A percentile compares a stretch with the other conserved stretches of the same genome.
Conservation (phyloP, 2,329 filamentous ascomycete genomes). For the Colletotrichum melonis region DNA sequence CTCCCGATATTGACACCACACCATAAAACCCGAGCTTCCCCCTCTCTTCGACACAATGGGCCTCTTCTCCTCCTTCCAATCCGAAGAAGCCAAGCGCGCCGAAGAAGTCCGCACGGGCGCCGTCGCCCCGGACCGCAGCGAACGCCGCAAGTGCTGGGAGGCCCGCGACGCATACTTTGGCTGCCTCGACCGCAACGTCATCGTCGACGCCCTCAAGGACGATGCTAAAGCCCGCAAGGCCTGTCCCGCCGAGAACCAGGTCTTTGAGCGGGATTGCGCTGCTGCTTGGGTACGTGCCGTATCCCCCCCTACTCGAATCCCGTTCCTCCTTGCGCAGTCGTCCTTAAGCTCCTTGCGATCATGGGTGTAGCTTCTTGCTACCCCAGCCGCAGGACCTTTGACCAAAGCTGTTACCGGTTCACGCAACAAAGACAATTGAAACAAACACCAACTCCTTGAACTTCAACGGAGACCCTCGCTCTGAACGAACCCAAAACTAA, state of each 20-base stretch:
- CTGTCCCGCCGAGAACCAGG: conserved; percentile 55
- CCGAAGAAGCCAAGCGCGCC: conserved; percentile 58
- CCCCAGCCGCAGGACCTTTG: not conserved
- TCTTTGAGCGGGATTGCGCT: conserved; percentile 88
- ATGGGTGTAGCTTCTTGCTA: not conserved
- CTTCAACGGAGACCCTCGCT: not conserved
- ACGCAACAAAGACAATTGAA: not conserved
- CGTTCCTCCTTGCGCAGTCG: conserved; percentile 3
- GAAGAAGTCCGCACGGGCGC: conserved; percentile 66
- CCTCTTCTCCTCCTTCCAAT: conserved; percentile 56
- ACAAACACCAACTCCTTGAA: not conserved
- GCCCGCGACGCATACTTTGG: conserved; percentile 88
- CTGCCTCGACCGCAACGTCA: conserved; percentile 85
- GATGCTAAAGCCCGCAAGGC: conserved; percentile 51
- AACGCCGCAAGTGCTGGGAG: conserved; percentile 89
- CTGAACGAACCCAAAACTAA: not conserved
- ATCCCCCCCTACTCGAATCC: conserved; percentile 3
- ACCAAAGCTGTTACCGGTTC: not conserved
- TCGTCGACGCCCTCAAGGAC: conserved; percentile 74
- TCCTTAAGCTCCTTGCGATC: not conserved
- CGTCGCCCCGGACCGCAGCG: conserved; percentile 85
- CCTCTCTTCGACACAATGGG: conserved; percentile 52
- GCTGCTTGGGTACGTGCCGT: conserved; percentile 81
- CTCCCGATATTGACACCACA: not conserved
- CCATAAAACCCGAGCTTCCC: not conserved